Percentiles rank a stretch among this genome's conserved stretches.
Evolutionary conservation across 495 filamentous ascomycete genomes (phyloP).

Genomic region (Friedmanniomyces simplex): DNA sequence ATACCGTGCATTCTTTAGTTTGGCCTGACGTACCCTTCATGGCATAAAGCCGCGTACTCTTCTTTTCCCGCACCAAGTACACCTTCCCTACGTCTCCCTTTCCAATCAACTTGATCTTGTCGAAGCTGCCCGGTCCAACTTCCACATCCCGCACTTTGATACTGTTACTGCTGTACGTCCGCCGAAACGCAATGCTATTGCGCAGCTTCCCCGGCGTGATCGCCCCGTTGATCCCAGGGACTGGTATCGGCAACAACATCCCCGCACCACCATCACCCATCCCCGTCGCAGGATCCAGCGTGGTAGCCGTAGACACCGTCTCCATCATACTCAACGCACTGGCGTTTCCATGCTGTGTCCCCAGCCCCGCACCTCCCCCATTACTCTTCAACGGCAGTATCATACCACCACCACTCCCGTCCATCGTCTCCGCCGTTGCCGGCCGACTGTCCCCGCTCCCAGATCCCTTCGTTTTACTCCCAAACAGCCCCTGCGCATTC

Average conservation of each 20-base stretch:
- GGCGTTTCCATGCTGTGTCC: constrained; percentile 42
- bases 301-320: constrained; percentile 26
- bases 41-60: constrained; percentile 85
- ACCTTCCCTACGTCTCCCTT: constrained; percentile 99
- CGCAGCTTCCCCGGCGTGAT: constrained; percentile 45
- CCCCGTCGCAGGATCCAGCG: not conserved
- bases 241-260: constrained; percentile 30
- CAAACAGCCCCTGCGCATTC: constrained; percentile 89
- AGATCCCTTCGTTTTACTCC: constrained; percentile 9
- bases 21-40: constrained; percentile 72
- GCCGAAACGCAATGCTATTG: constrained; percentile 62
- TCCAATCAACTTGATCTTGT: constrained; percentile 98
- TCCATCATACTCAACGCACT: constrained; percentile 50
- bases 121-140: constrained; percentile 89
- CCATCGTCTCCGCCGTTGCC: constrained; percentile 49
- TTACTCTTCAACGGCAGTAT: constrained; percentile 53
- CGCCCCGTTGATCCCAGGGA: constrained; percentile 41
- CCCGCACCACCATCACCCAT: not conserved
- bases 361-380: constrained; percentile 23
- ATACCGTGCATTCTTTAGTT: not conserved
- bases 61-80: constrained; percentile 95
- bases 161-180: constrained; percentile 97
- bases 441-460: constrained; percentile 48
- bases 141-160: constrained; percentile 97
- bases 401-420: not conserved